Evolutionary conservation across 257 asterid species (phyloP).

Genomic region (Solanum stenotomum): DNA sequence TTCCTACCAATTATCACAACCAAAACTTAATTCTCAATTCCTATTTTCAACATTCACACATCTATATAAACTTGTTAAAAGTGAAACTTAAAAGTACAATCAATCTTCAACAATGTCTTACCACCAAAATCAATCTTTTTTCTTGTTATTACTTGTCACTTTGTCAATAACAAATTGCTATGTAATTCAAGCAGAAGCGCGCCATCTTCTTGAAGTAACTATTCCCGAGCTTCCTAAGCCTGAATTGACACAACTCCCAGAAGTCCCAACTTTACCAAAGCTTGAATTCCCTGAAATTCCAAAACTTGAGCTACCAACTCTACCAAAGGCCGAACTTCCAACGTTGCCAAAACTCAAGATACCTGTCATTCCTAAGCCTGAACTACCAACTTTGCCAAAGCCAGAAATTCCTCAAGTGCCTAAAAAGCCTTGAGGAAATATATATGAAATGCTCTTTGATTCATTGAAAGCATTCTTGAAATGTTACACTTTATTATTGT

Average conservation of each 20-base stretch:
- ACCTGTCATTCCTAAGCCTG: not conserved
- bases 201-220: not conserved
- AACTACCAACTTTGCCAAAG: conserved; percentile 9
- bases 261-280: conserved; percentile 2
- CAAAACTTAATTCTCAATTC: not conserved
- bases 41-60: not conserved
- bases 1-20: not conserved
- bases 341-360: conserved; percentile 4
- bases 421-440: not conserved
- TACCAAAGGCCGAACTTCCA: conserved; percentile 13
- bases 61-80: not conserved
- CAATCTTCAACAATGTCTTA: not conserved
- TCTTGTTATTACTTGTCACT: not conserved
- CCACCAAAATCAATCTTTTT: not conserved
- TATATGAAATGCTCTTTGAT: conserved; percentile 10
- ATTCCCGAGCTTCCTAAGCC: not conserved
- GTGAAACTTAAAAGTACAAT: not conserved
- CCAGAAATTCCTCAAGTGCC: not conserved
- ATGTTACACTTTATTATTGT: not conserved
- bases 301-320: conserved; percentile 5
- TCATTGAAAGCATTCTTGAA: not conserved
- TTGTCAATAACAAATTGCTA: not conserved
- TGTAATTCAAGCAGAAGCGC: not conserved
- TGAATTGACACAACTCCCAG: not conserved
- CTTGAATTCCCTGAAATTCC: conserved; percentile 2